Evolutionary conservation across 345 rosid genomes (phyloP).

Genomic region (Populus davidiana): DNA sequence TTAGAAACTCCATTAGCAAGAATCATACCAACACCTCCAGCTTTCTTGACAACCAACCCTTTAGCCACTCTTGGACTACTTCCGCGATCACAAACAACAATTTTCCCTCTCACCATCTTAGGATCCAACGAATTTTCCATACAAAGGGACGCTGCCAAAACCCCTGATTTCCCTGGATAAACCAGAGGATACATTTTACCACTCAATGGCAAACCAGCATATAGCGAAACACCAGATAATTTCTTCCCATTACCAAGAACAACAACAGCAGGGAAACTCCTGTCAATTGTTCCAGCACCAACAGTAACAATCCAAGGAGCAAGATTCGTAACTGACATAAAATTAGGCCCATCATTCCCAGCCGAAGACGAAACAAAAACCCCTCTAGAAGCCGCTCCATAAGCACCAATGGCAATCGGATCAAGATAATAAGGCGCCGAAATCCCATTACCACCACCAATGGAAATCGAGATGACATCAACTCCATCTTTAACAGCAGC

Average conservation of each 20-base stretch:
- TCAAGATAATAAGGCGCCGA: conserved; percentile 75
- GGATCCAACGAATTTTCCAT: conserved; percentile 79
- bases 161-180: conserved; percentile 65
- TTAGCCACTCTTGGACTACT: conserved; percentile 76
- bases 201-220: conserved; percentile 50
- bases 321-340: conserved; percentile 71
- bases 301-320: conserved; percentile 76
- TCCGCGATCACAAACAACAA: conserved; percentile 73
- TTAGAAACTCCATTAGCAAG: conserved; percentile 72
- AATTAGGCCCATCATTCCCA: conserved; percentile 76
- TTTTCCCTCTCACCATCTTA: conserved; percentile 56
- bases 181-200: conserved; percentile 65
- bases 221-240: conserved; percentile 62
- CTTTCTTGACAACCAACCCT: conserved; percentile 77
- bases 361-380: conserved; percentile 85
- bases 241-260: conserved; percentile 55
- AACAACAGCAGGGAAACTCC: conserved; percentile 69
- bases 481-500: conserved; percentile 70
- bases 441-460: conserved; percentile 73
- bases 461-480: conserved; percentile 70
- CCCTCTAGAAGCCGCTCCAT: conserved; percentile 63
- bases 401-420: conserved; percentile 76
- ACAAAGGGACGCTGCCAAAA: conserved; percentile 58
- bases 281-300: conserved; percentile 73
- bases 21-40: conserved; percentile 84